These are phyloP conservation scores for Phascolomyces articulosus DNA, from an alignment of 371 early-diverging fungal genomes.

Conservation along the genomic window DNA sequence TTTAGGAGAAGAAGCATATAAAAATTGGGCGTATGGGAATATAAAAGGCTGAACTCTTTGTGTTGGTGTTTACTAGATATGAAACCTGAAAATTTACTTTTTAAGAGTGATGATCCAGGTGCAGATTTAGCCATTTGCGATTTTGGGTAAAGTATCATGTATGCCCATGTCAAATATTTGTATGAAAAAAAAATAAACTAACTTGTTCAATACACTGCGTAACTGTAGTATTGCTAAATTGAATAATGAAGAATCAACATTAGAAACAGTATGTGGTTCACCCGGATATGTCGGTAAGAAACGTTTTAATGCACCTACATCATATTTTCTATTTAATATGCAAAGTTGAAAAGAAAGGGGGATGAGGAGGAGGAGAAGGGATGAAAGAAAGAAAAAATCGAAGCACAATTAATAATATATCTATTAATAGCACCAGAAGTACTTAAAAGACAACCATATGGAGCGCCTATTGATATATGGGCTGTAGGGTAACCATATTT, in stretches of 20 bases:
- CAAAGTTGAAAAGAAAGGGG: not conserved
- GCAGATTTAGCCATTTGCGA: constrained; percentile 68
- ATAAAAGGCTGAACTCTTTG: not conserved
- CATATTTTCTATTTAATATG: not conserved
- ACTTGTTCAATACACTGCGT: too few species aligned
- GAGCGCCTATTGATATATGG: constrained; percentile 29
- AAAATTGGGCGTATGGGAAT: not conserved
- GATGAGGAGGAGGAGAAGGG: too few species aligned
- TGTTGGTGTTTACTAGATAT: constrained; percentile 53
- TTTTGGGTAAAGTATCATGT: constrained; percentile 52
- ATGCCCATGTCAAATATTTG: too few species aligned
- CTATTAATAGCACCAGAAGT: constrained; percentile 79
- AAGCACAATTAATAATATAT: not conserved
- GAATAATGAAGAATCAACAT: constrained; percentile 44
- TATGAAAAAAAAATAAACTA: too few species aligned
- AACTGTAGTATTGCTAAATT: constrained; percentile 58
- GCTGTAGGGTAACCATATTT: constrained; percentile 49
- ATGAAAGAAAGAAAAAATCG: not conserved
- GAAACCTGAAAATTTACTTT: constrained; percentile 84
- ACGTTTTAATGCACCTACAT: not conserved
- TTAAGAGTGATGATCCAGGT: constrained; percentile 58
- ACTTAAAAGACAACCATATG: not conserved
- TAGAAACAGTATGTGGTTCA: constrained; percentile 67
- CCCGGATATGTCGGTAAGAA: constrained; percentile 56
- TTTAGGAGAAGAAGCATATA: not conserved